Evolutionary conservation across 495 filamentous ascomycete species (phyloP), one percentile per base, ranked within the genome.

Genomic region (Tetracladium setigerum): DNA sequence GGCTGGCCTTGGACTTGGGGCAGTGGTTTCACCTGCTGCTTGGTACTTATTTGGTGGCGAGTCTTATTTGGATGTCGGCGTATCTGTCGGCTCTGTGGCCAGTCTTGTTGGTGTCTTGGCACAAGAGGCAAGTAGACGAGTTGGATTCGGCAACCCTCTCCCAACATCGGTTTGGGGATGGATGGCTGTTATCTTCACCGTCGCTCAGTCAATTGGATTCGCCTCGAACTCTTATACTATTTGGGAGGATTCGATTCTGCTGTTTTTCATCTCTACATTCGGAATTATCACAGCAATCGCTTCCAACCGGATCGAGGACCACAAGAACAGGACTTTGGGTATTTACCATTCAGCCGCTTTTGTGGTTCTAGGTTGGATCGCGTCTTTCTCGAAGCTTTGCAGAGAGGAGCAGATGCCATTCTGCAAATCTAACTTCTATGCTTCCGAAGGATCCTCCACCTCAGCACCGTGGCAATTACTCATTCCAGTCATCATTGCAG

Each of bases 191-290:
- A 60, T 90, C 19, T 87, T 95, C 53, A 91, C 89, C 0, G 62
- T 87, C 19, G 78, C 79, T 53, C 87, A 94, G 61, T 92, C 87
- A 13, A 66, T 87, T 52, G 91, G 90, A 32, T 97, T 96, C 64
- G 92, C 89, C 0, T 91, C 92, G 4, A 99, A 97, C 61, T 97
- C 92, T 1, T 99, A 89, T 65, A 97, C 91, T 5, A 95, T 99
- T 52, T 97, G 94, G 94, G 92, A 99, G 67, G 94, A 97, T 55
- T 85, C 89, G 14, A 95, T 95, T 38, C 72, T 95, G n/a, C 68
- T 90, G 2, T 94, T 91, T 68, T 89, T 96, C 70, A 77, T 96
- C 45, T 76, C 78, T 3, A 94, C 90, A 0, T 96, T 96, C 63
- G 91, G 87, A 22, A 65, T 87, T 16, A 68, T 79, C 32, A 75